Conservation (phyloP, 352 stramenopile species). For the Phytophthora sp. region DNA sequence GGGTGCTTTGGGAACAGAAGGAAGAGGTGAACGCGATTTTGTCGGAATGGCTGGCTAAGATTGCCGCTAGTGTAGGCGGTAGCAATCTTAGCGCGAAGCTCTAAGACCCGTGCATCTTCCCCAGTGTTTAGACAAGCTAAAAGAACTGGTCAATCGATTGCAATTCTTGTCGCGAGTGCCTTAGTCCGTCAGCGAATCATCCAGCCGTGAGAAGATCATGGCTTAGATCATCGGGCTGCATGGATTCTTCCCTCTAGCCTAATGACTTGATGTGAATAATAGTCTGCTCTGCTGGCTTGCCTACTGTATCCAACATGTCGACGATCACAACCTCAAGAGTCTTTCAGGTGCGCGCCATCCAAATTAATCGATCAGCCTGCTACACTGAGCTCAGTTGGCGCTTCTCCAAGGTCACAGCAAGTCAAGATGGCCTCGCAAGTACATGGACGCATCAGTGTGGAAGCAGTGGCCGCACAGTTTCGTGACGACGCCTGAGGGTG, state of each 20-base stretch:
- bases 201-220: constrained; percentile 12
- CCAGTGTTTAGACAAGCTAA: constrained; percentile 23
- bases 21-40: constrained; percentile 53
- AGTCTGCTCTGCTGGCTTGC: not conserved
- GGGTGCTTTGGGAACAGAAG: constrained; percentile 53
- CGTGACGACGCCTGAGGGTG: constrained; percentile 36
- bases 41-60: constrained; percentile 33
- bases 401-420: constrained; percentile 28
- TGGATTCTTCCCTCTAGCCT: constrained; percentile 7
- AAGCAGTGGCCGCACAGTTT: constrained; percentile 46
- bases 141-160: constrained; percentile 35
- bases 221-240: not conserved
- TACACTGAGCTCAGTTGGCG: constrained; percentile 18
- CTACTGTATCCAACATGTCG: constrained; percentile 22
- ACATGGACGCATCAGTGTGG: constrained; percentile 34
- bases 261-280: constrained; percentile 34
- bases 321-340: constrained; percentile 24
- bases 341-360: not conserved
- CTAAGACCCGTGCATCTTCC: constrained; percentile 11
- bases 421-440: constrained; percentile 23
- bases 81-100: constrained; percentile 17
- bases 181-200: constrained; percentile 34
- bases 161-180: constrained; percentile 23
- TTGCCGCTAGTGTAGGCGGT: constrained; percentile 1
- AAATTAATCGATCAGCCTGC: constrained; percentile 20